Evolutionary conservation across 1,284 basidiomycete genomes (phyloP).

Genomic region (Cryptococcus sp.): DNA sequence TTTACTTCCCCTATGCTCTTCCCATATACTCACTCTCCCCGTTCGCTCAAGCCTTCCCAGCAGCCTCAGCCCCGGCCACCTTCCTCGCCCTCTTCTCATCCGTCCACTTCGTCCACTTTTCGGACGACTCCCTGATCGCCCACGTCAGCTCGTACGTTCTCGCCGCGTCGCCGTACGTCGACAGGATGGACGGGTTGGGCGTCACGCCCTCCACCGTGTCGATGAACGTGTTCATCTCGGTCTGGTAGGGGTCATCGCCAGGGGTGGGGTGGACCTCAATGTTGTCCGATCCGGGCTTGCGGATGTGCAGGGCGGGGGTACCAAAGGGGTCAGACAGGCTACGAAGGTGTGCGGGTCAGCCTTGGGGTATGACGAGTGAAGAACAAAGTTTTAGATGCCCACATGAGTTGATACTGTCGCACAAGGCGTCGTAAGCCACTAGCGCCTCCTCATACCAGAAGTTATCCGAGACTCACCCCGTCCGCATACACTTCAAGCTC

Average conservation of each 20-base stretch:
- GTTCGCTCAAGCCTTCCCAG: not conserved
- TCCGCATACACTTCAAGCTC: conserved; percentile 47
- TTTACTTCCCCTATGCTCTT: not conserved
- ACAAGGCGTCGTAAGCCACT: not conserved
- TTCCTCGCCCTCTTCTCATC: conserved; percentile 4
- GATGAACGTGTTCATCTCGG: conserved; percentile 50
- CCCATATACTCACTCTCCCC: not conserved
- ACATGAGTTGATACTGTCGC: conserved; percentile 38
- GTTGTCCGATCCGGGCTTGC: conserved; percentile 42
- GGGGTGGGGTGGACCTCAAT: conserved; percentile 27
- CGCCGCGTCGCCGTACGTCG: conserved; percentile 64
- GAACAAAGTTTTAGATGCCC: not conserved
- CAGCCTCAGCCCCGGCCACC: not conserved
- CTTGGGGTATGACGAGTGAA: not conserved
- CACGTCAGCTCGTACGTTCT: conserved; percentile 67
- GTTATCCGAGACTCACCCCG: conserved; percentile 28
- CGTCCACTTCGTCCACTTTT: conserved; percentile 26
- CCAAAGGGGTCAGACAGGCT: conserved; percentile 50
- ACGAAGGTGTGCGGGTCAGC: not conserved
- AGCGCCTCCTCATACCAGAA: not conserved
- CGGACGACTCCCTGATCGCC: conserved; percentile 34
- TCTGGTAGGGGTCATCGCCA: conserved; percentile 51
- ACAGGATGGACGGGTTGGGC: conserved; percentile 40
- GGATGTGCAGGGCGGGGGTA: conserved; percentile 45
- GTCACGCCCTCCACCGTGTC: conserved; percentile 43